Base-by-base conservation (phyloP, 2,329 filamentous ascomycete species). In the Talaromyces sp. region DNA sequence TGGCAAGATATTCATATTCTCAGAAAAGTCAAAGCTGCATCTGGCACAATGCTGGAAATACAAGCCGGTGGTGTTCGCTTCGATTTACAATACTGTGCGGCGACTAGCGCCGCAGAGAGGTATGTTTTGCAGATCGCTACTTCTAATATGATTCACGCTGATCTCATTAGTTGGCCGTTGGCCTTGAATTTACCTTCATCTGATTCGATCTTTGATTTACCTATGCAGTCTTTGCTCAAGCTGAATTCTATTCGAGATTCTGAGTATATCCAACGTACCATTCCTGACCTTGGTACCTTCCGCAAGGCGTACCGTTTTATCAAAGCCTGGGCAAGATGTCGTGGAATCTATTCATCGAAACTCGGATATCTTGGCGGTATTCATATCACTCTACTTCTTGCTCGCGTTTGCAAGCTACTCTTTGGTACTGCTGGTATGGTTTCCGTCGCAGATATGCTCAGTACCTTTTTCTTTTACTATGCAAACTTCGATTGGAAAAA, bases 281-380 rank as follows among this genome's bases (percentile, higher is more conserved):
- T 90, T 11, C 87, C 88, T 0, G 84, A 88, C 54, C 77, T 86
- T 54, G 76, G 81, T 1, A 78, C 82, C 10, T 91, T 89, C 72
- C 82, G 83, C 7, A 70, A 83, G 8, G 86, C 87, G 0, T 85
- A 89, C 69, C 82, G 85, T 1, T 79, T 84, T 63, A 82, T 91
- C 71, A 87, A 85, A 70, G 77, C 82, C 1, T 91, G 88, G 88
- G 86, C 88, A 1, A 81, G 82, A 63, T 76, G 81, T 11, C 82
- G 85, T 7, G 88, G 88, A 0, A 79, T 91, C 16, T 90, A 90
- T 72, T 83, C 86, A 0, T 82, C 87, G 1, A 85, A 82, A 57
- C 90, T 90, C 69, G 88, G 88, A 0, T 88, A 86, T 66, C 78
- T 91, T 0, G 84, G 86, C 6, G 88, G 87, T 3, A 85, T 89